Conservation (phyloP, 78 protist species). For the Dictyostelium purpureum region DNA sequence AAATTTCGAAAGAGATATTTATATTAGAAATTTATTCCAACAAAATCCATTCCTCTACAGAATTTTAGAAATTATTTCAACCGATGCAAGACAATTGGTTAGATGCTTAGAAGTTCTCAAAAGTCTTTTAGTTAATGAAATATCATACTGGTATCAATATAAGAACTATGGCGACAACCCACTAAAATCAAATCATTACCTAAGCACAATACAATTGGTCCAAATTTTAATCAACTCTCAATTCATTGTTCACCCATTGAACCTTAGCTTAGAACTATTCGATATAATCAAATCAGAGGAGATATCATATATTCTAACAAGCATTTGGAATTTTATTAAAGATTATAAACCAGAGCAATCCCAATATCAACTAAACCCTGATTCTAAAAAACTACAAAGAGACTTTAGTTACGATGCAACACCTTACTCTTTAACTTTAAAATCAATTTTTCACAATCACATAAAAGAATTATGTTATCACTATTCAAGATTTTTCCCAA, state of each 20-base stretch:
- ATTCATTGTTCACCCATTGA: constrained; percentile 18
- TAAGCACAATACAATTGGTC: constrained; percentile 11
- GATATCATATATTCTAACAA: constrained; percentile 20
- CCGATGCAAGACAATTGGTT: constrained; percentile 38
- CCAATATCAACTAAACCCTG: background rate
- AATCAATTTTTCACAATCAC: constrained; percentile 61
- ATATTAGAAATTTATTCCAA: constrained; percentile 53
- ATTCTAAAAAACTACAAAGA: no score
- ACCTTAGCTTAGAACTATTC: background rate
- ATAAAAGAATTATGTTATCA: constrained; percentile 27
- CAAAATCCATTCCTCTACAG: constrained; percentile 51
- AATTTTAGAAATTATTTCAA: constrained; percentile 48
- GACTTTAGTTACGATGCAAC: background rate
- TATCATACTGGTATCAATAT: constrained; percentile 35
- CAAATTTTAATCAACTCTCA: constrained; percentile 3
- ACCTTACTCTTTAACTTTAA: constrained; percentile 17
- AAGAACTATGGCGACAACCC: background rate
- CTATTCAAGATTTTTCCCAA: constrained; percentile 41
- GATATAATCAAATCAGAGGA: constrained; percentile 35
- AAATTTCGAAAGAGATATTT: constrained; percentile 50
- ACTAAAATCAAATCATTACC: constrained; percentile 15
- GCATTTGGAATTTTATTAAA: constrained; percentile 60
- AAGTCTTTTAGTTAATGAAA: constrained; percentile 47
- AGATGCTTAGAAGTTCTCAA: constrained; percentile 39
- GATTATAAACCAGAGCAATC: constrained; percentile 9